Conservation (phyloP, 345 rosid species). For the Dimocarpus longan region DNA sequence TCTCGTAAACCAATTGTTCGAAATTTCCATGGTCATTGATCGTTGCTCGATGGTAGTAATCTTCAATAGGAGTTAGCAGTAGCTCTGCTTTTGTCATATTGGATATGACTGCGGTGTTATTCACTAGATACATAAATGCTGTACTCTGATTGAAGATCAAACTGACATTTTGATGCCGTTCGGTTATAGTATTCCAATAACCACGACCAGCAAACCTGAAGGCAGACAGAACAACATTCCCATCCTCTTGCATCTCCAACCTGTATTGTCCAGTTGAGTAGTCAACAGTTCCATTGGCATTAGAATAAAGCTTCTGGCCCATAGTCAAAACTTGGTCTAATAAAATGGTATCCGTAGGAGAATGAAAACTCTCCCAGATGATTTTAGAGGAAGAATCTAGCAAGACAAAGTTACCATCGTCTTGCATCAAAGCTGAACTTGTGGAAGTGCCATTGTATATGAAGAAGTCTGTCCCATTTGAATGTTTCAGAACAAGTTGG, state of each 20-base stretch:
- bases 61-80: slow-evolving; percentile 25
- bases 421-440: slow-evolving; percentile 23
- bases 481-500: slow-evolving; percentile 30
- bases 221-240: slow-evolving; percentile 36
- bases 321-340: slow-evolving; percentile 30
- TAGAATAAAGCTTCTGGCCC: slow-evolving; percentile 31
- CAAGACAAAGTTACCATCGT: slow-evolving; percentile 34
- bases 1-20: slow-evolving; percentile 28
- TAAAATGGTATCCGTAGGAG: slow-evolving; percentile 32
- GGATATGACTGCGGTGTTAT: neutral
- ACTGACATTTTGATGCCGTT: slow-evolving; percentile 17
- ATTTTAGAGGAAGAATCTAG: slow-evolving; percentile 13
- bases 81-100: neutral
- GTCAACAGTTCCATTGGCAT: slow-evolving; percentile 29
- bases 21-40: slow-evolving; percentile 33
- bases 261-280: slow-evolving; percentile 33
- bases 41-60: slow-evolving; percentile 32
- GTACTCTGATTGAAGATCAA: slow-evolving; percentile 28
- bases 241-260: slow-evolving; percentile 38
- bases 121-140: slow-evolving; percentile 23
- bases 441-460: slow-evolving; percentile 28
- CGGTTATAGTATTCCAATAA: slow-evolving; percentile 25
- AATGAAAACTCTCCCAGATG: slow-evolving; percentile 38
- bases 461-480: slow-evolving; percentile 22
- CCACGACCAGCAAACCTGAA: slow-evolving; percentile 36